Conservation (phyloP, 2,329 filamentous ascomycete genomes). For the Lojkania enalia region DNA sequence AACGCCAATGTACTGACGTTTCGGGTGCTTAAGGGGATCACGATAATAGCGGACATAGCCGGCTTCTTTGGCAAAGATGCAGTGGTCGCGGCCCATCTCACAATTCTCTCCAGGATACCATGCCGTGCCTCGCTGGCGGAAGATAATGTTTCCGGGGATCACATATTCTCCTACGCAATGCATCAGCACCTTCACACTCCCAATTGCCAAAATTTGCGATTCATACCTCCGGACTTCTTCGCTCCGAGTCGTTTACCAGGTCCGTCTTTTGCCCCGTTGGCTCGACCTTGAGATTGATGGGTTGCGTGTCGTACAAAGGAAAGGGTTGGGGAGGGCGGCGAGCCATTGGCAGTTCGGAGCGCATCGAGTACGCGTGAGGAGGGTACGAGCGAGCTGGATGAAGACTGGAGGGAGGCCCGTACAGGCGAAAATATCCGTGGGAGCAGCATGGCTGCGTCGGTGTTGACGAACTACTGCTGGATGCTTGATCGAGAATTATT, state of each 20-base stretch:
- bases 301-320: slow-evolving; percentile 62
- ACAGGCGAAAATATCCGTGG: slow-evolving; percentile 44
- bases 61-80: slow-evolving; percentile 80
- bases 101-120: slow-evolving; percentile 97
- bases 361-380: slow-evolving; percentile 36
- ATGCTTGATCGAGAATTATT: slow-evolving; percentile 30
- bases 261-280: slow-evolving; percentile 71
- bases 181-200: slow-evolving; percentile 10
- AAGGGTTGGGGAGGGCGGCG: slow-evolving; percentile 41
- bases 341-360: slow-evolving; percentile 37
- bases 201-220: neutral
- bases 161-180: slow-evolving; percentile 76
- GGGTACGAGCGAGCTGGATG: slow-evolving; percentile 25
- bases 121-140: slow-evolving; percentile 89
- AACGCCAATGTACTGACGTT: slow-evolving; percentile 92
- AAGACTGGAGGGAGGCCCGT: slow-evolving; percentile 33
- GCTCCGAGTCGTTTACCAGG: slow-evolving; percentile 88
- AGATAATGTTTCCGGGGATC: slow-evolving; percentile 95
- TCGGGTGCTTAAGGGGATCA: slow-evolving; percentile 79
- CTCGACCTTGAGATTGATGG: slow-evolving; percentile 66
- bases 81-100: slow-evolving; percentile 93
- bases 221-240: slow-evolving; percentile 81
- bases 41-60: slow-evolving; percentile 98
- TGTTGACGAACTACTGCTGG: slow-evolving; percentile 11
- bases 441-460: slow-evolving; percentile 43